Conservation (phyloP, 371 early-diverging fungal species). For the Chytridium lagenaria region DNA sequence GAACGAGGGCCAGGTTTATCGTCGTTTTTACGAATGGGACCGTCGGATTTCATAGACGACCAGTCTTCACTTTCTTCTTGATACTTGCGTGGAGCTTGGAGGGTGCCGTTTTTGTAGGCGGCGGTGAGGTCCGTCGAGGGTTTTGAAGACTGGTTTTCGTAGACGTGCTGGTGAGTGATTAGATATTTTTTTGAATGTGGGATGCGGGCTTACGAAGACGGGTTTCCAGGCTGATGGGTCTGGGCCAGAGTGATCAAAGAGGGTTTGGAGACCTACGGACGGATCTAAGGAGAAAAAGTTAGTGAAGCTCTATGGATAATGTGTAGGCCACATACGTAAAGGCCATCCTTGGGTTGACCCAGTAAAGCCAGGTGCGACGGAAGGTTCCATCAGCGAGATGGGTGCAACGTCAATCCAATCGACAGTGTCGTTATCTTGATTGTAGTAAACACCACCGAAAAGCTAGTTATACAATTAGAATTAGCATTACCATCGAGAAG, state of each 20-base stretch:
- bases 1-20: background rate
- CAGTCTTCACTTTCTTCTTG: background rate
- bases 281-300: conserved; percentile 1
- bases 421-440: background rate
- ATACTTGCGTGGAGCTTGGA: background rate
- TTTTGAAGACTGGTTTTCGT: background rate
- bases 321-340: background rate
- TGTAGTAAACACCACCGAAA: background rate
- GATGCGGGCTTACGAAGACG: background rate
- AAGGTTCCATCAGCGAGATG: background rate
- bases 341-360: background rate
- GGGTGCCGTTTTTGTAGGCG: background rate
- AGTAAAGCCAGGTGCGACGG: background rate
- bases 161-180: background rate
- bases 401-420: background rate
- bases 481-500: background rate
- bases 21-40: background rate
- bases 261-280: conserved; percentile 16
- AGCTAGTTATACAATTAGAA: background rate
- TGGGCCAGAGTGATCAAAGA: background rate
- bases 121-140: background rate
- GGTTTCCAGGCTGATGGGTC: conserved; percentile 4
- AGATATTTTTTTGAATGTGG: background rate
- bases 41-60: background rate
- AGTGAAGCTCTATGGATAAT: background rate